Evolutionary conservation across 2,329 filamentous ascomycete species (phyloP).

Genomic region (Zasmidium citrigriseum): DNA sequence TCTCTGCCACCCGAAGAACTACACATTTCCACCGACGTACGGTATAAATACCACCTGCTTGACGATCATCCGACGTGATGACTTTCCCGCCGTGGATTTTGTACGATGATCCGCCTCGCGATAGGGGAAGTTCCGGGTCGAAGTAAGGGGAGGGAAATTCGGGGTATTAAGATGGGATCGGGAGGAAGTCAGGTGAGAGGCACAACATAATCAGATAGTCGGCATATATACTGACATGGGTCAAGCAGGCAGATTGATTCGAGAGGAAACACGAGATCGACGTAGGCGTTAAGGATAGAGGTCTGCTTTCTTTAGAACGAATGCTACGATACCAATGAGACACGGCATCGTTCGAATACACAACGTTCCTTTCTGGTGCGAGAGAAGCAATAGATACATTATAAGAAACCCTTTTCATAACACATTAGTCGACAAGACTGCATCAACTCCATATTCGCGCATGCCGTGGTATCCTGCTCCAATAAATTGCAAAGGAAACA

Average conservation of each 20-base stretch:
- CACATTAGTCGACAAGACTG: neutral
- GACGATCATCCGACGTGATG: neutral
- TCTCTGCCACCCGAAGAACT: neutral
- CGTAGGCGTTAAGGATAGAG: no score
- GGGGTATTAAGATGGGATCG: no score
- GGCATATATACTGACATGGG: no score
- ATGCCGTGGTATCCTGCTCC: neutral
- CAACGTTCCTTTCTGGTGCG: neutral
- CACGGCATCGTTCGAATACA: neutral
- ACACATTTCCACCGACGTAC: neutral
- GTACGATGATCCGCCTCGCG: neutral
- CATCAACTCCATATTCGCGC: neutral
- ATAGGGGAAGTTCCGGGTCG: neutral
- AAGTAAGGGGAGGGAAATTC: no score
- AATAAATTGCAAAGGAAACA: no score
- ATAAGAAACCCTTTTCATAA: neutral
- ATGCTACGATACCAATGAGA: no score
- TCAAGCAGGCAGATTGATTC: no score
- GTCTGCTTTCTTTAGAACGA: neutral
- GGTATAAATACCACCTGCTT: neutral
- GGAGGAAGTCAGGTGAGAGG: no score
- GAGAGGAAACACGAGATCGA: no score
- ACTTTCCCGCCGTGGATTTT: conserved; percentile 1
- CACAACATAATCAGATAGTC: no score
- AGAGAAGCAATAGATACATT: neutral